phyloP scores from a whole-genome alignment of 805 yeast species.

The Saccharomycopsis fibuligera region DNA sequence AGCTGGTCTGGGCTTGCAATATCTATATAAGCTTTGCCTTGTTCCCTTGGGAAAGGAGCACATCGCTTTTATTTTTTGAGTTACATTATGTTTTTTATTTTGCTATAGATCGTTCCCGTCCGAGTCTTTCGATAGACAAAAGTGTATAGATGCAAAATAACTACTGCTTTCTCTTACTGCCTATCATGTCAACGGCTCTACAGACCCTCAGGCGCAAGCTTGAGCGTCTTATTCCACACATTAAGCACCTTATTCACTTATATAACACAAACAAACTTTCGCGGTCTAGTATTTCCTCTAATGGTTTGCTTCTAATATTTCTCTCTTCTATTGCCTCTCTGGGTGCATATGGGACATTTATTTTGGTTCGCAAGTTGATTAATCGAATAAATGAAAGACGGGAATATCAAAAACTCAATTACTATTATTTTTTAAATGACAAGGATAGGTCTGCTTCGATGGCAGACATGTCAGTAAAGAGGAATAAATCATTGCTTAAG shows the following conservation, averaged over 20 bases:
- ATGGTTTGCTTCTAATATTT: conserved; percentile 11
- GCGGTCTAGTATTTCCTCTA: conserved; percentile 7
- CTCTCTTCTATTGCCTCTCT: conserved; percentile 13
- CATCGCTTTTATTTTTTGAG: no score
- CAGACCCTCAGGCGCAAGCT: no score
- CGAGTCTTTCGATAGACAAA: no score
- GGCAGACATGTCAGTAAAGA: background rate
- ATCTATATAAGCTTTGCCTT: no score
- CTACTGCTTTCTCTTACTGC: no score
- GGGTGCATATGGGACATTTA: conserved; percentile 13
- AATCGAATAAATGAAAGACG: conserved; percentile 10
- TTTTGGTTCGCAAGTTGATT: conserved; percentile 9
- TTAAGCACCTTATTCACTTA: background rate
- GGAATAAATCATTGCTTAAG: conserved; percentile 17
- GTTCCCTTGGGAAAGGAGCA: no score
- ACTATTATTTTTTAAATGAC: conserved; percentile 17
- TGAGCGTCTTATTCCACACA: background rate
- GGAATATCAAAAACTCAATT: conserved; percentile 16
- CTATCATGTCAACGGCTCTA: no score
- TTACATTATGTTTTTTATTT: no score
- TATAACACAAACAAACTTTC: background rate
- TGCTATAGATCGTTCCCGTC: no score
- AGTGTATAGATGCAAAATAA: no score
- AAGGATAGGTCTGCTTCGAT: conserved; percentile 2
- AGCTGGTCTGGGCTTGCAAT: no score